phyloP scores from a whole-genome alignment of 495 filamentous ascomycete genomes.

The Annulohypoxylon maeteangense region DNA sequence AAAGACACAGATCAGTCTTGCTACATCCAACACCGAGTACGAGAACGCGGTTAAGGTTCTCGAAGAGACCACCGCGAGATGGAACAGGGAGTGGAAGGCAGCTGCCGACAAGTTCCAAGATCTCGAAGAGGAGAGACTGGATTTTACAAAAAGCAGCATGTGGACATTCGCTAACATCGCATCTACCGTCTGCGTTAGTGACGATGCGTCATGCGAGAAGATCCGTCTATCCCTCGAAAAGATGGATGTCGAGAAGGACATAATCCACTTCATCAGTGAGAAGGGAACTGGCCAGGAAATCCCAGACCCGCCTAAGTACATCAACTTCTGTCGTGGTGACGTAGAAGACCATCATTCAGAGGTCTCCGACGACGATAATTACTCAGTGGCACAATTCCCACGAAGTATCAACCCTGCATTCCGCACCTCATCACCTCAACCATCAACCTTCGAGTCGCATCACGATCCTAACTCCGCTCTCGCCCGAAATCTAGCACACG shows the following conservation, averaged over 20 bases:
- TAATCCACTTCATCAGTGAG: conserved; percentile 87
- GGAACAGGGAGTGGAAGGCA: conserved; percentile 98
- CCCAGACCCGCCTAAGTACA: conserved; percentile 95
- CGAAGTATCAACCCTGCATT: conserved; percentile 94
- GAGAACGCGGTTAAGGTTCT: conserved; percentile 89
- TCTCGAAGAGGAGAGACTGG: conserved; percentile 94
- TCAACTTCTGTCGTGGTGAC: conserved; percentile 97
- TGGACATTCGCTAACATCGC: conserved; percentile 98
- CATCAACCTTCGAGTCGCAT: conserved; percentile 87
- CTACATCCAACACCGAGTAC: conserved; percentile 90
- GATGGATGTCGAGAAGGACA: conserved; percentile 97
- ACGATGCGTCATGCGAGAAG: conserved; percentile 97
- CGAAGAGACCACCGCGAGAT: conserved; percentile 94
- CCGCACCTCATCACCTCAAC: conserved; percentile 84
- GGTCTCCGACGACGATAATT: conserved; percentile 82
- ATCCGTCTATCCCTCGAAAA: conserved; percentile 93
- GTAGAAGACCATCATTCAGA: conserved; percentile 83
- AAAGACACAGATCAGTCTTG: conserved; percentile 96
- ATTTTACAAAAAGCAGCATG: conserved; percentile 95
- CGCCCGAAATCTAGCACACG: conserved; percentile 70
- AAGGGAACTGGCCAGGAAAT: conserved; percentile 95
- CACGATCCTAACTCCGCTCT: conserved; percentile 81
- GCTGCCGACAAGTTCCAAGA: conserved; percentile 99
- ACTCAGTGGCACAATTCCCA: conserved; percentile 94
- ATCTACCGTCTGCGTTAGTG: conserved; percentile 98